Base-by-base conservation (phyloP, 805 yeast species). In the Saccharomycopsis javanensis region DNA sequence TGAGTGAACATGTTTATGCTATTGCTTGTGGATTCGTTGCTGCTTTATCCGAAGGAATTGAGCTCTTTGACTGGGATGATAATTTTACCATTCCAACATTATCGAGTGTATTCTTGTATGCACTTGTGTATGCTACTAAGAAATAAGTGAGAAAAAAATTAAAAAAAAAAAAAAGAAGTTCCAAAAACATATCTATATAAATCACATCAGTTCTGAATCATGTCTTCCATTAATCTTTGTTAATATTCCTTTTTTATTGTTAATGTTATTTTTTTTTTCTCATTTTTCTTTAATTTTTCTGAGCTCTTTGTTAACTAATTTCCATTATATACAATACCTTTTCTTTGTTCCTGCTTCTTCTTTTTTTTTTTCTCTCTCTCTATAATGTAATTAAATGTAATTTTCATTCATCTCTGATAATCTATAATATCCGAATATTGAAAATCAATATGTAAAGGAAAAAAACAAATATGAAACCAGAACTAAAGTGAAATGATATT, bases 11-110 rank as follows among this genome's bases (percentile, higher is more conserved):
- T 46, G 66, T 71, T 1, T 74, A 83, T 59, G 79, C 91, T 2
- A 55, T 85, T 23, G 65, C 83, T 30, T 79, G 85, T 63, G 99
- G 98, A 0, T 65, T 89, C 18, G 80, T 89, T 48, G 97, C 96
- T 8, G 83, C 97, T 5, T 71, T 86, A 15, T 83, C 96, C 51
- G 99, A 94, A 74, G 88, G 90, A 31, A 79, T 91, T 53, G 89
- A 86, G 63, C 57, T 91, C 15, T 82, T 77, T 58, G 82, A 80
- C 46, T 72, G 91, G 71, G 99, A 94, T 70, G 99, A 94, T 68
- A 94, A 94, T 69, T 80, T 94, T 65, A 91, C 98, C 51, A 92
- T 94, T 59, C 99, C 99, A 5, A 88, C 88, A 1, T 70, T 92
- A 48, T 85, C 96, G 20, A 85, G 96, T 5, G 66, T 77, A 4